Conservation (phyloP, 345 rosid genomes). For the Salix udensis region DNA sequence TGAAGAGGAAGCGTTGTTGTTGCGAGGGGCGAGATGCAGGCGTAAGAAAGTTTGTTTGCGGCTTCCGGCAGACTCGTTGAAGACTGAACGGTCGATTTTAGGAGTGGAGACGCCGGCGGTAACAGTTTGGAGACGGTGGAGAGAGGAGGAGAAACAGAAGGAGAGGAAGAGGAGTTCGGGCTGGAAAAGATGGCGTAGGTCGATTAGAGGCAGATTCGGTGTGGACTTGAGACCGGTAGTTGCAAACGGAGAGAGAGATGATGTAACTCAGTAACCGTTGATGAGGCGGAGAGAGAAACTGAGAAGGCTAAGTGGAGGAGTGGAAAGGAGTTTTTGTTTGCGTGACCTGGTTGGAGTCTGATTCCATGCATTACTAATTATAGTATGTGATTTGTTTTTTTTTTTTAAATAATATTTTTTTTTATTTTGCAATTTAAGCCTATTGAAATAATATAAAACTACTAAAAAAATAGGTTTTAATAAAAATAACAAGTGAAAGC, state of each 20-base stretch:
- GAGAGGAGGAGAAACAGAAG: slow-evolving; percentile 37
- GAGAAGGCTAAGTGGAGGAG: not conserved
- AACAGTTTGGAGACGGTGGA: slow-evolving; percentile 16
- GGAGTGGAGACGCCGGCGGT: slow-evolving; percentile 52
- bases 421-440: too few relatives aligned
- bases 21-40: slow-evolving; percentile 71
- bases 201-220: slow-evolving; percentile 47
- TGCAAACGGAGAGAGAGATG: slow-evolving; percentile 8
- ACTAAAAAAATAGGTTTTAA: too few relatives aligned
- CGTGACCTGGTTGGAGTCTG: not conserved
- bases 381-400: too few relatives aligned
- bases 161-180: slow-evolving; percentile 38
- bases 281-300: not conserved
- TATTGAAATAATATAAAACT: too few relatives aligned
- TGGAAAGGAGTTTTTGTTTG: not conserved
- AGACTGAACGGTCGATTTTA: slow-evolving; percentile 79
- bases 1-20: slow-evolving; percentile 21
- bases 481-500: too few relatives aligned
- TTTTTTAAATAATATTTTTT: too few relatives aligned
- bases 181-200: slow-evolving; percentile 31
- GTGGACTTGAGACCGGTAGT: slow-evolving; percentile 8
- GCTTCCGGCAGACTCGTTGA: slow-evolving; percentile 95
- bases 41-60: slow-evolving; percentile 89
- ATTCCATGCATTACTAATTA: too few relatives aligned
- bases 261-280: not conserved